These are phyloP conservation scores for Chaetoceros tenuissimus DNA, from an alignment of 108 stramenopile species.

Conservation along the genomic window DNA sequence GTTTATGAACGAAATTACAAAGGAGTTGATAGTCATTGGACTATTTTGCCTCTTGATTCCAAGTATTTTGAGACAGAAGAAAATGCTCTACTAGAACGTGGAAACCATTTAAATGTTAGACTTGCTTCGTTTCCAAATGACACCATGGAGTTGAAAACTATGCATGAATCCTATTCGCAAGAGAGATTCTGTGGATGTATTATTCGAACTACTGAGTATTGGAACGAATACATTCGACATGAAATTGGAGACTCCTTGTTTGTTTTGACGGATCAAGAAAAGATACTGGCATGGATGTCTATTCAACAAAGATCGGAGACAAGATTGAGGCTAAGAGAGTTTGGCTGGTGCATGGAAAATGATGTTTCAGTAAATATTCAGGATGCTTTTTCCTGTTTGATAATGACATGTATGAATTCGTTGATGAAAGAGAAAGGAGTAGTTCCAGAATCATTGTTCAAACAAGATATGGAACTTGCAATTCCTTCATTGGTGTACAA, in stretches of 20 bases:
- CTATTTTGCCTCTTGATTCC: conserved; percentile 16
- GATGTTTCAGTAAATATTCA: neutral
- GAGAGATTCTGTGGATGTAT: conserved; percentile 48
- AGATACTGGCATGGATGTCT: conserved; percentile 52
- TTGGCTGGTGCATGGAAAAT: conserved; percentile 33
- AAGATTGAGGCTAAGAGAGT: conserved; percentile 55
- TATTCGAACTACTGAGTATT: conserved; percentile 43
- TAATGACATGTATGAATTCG: conserved; percentile 9
- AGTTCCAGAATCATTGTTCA: neutral
- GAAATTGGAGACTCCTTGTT: conserved; percentile 45
- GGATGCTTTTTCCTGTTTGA: conserved; percentile 12
- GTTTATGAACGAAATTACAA: conserved; percentile 50
- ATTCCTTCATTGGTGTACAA: neutral
- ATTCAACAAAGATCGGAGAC: conserved; percentile 32
- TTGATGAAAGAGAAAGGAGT: conserved; percentile 13
- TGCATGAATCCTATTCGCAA: conserved; percentile 57
- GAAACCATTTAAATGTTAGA: conserved; percentile 15
- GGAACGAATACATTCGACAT: conserved; percentile 51
- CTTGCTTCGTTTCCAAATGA: conserved; percentile 54
- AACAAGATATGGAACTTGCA: conserved; percentile 1
- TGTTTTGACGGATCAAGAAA: conserved; percentile 15
- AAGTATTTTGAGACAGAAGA: conserved; percentile 2
- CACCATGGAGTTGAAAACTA: conserved; percentile 19
- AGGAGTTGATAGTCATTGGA: conserved; percentile 37
- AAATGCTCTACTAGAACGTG: neutral